Evolutionary conservation across 805 yeast species (phyloP).

Genomic region (Candida maris): DNA sequence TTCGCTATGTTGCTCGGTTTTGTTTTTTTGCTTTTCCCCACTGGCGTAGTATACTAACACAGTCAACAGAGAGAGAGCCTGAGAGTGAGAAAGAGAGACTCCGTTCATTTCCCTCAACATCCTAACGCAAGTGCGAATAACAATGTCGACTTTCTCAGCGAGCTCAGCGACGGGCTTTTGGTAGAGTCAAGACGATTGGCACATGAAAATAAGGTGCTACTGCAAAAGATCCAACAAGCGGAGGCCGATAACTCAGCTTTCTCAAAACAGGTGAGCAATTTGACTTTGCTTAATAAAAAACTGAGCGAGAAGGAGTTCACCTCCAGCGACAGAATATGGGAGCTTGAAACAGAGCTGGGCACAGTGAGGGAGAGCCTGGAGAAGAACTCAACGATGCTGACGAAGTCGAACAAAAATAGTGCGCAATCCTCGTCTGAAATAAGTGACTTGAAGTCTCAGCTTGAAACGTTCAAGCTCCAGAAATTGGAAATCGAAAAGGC

Average conservation of each 20-base stretch:
- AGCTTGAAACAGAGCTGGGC: constrained; percentile 49
- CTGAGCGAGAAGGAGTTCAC: constrained; percentile 42
- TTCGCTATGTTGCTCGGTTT: too few relatives aligned
- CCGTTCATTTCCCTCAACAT: constrained; percentile 9
- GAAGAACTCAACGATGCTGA: constrained; percentile 38
- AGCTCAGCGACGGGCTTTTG: constrained; percentile 67
- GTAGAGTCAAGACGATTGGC: constrained; percentile 68
- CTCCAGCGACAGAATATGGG: constrained; percentile 61
- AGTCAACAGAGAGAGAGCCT: constrained; percentile 14
- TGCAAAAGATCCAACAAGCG: constrained; percentile 38
- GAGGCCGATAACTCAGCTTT: constrained; percentile 40
- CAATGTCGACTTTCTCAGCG: constrained; percentile 70
- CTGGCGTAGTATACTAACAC: constrained; percentile 11
- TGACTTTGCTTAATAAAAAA: constrained; percentile 30
- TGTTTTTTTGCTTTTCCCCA: too few relatives aligned
- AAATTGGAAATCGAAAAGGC: constrained; percentile 39
- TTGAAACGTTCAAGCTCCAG: constrained; percentile 44
- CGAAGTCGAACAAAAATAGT: constrained; percentile 38
- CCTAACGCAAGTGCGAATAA: constrained; percentile 35
- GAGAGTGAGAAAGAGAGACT: constrained; percentile 8
- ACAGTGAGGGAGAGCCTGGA: constrained; percentile 40
- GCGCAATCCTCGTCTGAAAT: constrained; percentile 22
- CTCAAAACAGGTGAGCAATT: constrained; percentile 35
- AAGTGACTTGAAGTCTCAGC: constrained; percentile 39
- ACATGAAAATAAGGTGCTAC: constrained; percentile 54